These are phyloP conservation scores for Russula earlei DNA, from an alignment of 768 basidiomycete genomes.

Conservation along the genomic window DNA sequence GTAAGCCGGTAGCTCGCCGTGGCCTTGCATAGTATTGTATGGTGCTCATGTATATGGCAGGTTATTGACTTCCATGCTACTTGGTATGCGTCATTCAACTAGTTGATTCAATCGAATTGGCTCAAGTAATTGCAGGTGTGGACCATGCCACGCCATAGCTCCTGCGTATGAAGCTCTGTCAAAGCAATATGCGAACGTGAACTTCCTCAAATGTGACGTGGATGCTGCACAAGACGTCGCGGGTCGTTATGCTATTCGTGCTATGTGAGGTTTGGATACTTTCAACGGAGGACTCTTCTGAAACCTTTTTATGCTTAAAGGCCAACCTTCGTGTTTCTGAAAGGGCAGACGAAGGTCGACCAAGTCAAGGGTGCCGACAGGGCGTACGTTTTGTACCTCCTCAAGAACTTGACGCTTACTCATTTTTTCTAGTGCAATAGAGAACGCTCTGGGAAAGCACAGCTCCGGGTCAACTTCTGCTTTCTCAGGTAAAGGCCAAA, in stretches of 20 bases:
- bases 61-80: constrained; percentile 84
- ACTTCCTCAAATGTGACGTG: constrained; percentile 80
- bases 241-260: constrained; percentile 47
- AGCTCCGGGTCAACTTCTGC: constrained; percentile 32
- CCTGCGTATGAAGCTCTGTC: constrained; percentile 64
- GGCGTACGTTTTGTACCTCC: constrained; percentile 33
- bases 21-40: background rate
- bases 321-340: constrained; percentile 80
- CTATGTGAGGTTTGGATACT: constrained; percentile 46
- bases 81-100: constrained; percentile 39
- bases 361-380: constrained; percentile 64
- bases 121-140: constrained; percentile 48
- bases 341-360: constrained; percentile 56
- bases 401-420: background rate
- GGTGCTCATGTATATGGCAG: constrained; percentile 28
- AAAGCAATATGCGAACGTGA: constrained; percentile 57
- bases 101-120: constrained; percentile 1
- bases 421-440: constrained; percentile 41
- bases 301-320: constrained; percentile 28
- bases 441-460: constrained; percentile 48
- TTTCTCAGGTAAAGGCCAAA: constrained; percentile 69
- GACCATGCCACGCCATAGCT: constrained; percentile 77
- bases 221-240: constrained; percentile 67
- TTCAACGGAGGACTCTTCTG: background rate
- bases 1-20: constrained; percentile 30